A percentile compares a stretch with the other conserved stretches of the same genome.
Evolutionary conservation across 768 basidiomycete genomes (phyloP).

Genomic region (Suillus plorans): DNA sequence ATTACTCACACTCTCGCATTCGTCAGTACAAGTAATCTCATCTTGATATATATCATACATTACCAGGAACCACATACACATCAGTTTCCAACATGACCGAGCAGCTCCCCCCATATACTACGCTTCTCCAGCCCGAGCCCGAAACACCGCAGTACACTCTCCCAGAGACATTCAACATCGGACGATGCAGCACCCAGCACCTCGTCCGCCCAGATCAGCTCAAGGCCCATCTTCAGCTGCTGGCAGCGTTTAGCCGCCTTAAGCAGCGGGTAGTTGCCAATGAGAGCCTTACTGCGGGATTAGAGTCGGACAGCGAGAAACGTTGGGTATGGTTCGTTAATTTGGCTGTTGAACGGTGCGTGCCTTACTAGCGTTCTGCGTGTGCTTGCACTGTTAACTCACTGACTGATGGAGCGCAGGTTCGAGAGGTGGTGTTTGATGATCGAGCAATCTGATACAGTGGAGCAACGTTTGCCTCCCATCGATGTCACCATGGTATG

Average conservation of each 20-base stretch:
- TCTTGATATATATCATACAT: too few species aligned
- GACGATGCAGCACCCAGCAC: not conserved
- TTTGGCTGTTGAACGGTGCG: constrained; percentile 37
- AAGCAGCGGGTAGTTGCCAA: constrained; percentile 18
- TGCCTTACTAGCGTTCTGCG: not conserved
- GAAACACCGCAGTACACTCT: constrained; percentile 13
- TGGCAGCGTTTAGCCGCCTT: constrained; percentile 29
- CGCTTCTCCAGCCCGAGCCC: constrained; percentile 38
- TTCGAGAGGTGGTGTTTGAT: constrained; percentile 35
- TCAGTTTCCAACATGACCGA: constrained; percentile 46
- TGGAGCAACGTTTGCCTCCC: constrained; percentile 28
- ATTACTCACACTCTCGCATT: too few species aligned
- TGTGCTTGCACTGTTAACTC: not conserved
- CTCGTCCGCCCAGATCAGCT: constrained; percentile 27
- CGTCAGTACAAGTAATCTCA: too few species aligned
- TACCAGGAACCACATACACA: not conserved
- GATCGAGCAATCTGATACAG: constrained; percentile 3
- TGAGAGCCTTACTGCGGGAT: constrained; percentile 5
- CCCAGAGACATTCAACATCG: constrained; percentile 17
- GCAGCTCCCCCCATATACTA: constrained; percentile 60
- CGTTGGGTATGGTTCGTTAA: constrained; percentile 41
- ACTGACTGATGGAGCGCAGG: constrained; percentile 16
- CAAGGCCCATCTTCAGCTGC: constrained; percentile 29
- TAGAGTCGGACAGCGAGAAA: constrained; percentile 28
- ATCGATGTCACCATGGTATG: constrained; percentile 42